Evolutionary conservation across 2,329 filamentous ascomycete genomes (phyloP).

Genomic region (Trichoderma aggressivum): DNA sequence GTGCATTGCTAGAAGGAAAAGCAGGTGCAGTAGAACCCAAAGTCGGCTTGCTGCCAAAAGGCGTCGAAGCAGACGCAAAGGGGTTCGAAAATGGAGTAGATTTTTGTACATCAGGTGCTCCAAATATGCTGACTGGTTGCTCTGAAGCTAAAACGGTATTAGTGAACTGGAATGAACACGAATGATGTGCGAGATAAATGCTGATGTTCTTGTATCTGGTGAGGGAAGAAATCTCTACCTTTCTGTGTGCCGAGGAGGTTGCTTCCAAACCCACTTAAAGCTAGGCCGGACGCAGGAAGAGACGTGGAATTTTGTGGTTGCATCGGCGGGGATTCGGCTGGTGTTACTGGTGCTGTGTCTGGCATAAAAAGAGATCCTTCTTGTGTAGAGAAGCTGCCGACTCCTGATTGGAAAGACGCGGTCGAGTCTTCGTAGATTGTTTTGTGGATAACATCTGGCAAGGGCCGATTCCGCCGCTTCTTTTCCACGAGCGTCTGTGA

Average conservation of each 20-base stretch:
- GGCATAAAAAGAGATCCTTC: constrained; percentile 32
- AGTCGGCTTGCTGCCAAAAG: not conserved
- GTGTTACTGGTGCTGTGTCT: constrained; percentile 14
- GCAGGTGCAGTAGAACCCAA: not conserved
- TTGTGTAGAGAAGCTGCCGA: constrained; percentile 17
- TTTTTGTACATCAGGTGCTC: constrained; percentile 2
- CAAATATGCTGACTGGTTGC: not conserved
- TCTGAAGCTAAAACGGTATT: constrained; percentile 11
- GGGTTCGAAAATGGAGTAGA: constrained; percentile 12
- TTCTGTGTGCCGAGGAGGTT: not conserved
- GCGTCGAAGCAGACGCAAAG: constrained; percentile 9
- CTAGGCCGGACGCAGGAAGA: not conserved
- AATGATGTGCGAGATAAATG: not conserved
- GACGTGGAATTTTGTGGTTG: not conserved
- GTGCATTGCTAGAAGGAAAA: not conserved
- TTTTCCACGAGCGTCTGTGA: constrained; percentile 56
- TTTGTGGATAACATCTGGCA: constrained; percentile 54
- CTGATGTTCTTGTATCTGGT: not conserved
- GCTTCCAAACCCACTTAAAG: not conserved
- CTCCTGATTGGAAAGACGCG: constrained; percentile 12
- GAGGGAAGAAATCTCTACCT: constrained; percentile 13
- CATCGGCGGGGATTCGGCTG: not conserved
- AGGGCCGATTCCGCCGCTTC: constrained; percentile 51
- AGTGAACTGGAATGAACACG: not conserved
- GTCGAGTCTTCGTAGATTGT: constrained; percentile 47